Base-by-base conservation (phyloP, 176 grass and related monocot species). In the Juncus effusus region DNA sequence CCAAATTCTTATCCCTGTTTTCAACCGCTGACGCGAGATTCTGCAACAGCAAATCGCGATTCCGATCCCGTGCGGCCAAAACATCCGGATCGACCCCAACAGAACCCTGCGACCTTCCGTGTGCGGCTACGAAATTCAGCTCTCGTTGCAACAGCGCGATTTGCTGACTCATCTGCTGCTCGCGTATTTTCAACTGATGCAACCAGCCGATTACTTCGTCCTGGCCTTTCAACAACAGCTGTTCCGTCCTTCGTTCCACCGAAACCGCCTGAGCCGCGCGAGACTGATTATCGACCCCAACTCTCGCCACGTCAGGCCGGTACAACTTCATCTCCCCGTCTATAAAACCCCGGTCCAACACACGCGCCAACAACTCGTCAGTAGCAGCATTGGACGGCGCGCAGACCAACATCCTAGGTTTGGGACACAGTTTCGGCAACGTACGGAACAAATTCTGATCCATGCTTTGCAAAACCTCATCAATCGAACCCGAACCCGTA, bases 311-410 rank as follows among this genome's bases (percentile, higher is more conserved):
- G 89, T 99, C 95, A 51, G 95, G 95, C 4, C 95, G 95, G 67
- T 99, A 99, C 4, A 99, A 77, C 74, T 99, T 99, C 95, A 99
- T 99, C 65, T 99, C 95, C 53, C 95, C 95, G 78, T 99, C 95
- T 69, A 99, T 94, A 74, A 99, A 99, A 28, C 95, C 95, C 57
- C 89, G 89, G 62, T 99, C 95, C 75, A 99, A 85, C 70, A 99
- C 95, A 74, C 89, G 95, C 51, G 95, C 76, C 79, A 99, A 72
- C 40, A 99, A 56, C 65, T 99, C 95, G 70, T 99, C 95, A 74
- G 95, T 99, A 45, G 95, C 95, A 54, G 95, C 89, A 15, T 99
- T 99, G 79, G 95, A 99, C 45, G 95, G 95, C 10, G 95, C 95
- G 63, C 95, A 99, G 4, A 99, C 95, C 64, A 99, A 85, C 95